Percentiles rank a stretch among this genome's conserved stretches.
These are phyloP conservation scores for Cladophialophora carrionii DNA, from an alignment of 2,329 filamentous ascomycete species.

Conservation along the genomic window DNA sequence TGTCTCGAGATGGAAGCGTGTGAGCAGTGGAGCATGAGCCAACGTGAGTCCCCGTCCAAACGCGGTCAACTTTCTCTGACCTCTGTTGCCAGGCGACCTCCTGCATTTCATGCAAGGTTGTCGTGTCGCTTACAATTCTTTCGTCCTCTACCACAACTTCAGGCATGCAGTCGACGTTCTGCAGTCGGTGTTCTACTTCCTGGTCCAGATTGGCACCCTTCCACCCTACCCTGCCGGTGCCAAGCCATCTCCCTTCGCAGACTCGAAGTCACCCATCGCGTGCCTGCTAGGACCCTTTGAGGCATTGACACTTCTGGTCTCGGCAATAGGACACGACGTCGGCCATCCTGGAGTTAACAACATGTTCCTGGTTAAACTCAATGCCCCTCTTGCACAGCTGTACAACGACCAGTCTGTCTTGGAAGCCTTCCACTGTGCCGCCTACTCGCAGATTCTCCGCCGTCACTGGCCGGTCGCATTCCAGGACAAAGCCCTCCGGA, in stretches of 20 bases:
- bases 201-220: slow-evolving; percentile 76
- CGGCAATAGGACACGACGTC: slow-evolving; percentile 97
- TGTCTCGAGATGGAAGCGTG: slow-evolving; percentile 80
- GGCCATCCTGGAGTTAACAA: slow-evolving; percentile 98
- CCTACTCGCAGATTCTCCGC: slow-evolving; percentile 92
- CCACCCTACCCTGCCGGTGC: slow-evolving; percentile 64
- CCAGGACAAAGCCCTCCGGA: slow-evolving; percentile 75
- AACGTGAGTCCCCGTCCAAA: slow-evolving; percentile 59
- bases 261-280: slow-evolving; percentile 66
- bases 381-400: slow-evolving; percentile 87
- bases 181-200: slow-evolving; percentile 88
- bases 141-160: slow-evolving; percentile 98
- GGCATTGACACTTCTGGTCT: slow-evolving; percentile 83
- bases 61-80: slow-evolving; percentile 45
- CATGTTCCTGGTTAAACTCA: slow-evolving; percentile 87
- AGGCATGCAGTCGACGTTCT: slow-evolving; percentile 95
- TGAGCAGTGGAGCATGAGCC: slow-evolving; percentile 75
- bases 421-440: slow-evolving; percentile 96
- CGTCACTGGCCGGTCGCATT: slow-evolving; percentile 88
- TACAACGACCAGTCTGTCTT: slow-evolving; percentile 97
- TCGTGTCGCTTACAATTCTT: slow-evolving; percentile 91
- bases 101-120: slow-evolving; percentile 85
- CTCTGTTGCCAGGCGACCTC: slow-evolving; percentile 66
- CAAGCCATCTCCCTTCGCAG: slow-evolving; percentile 39
- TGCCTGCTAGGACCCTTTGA: slow-evolving; percentile 82